Evolutionary conservation across 768 basidiomycete species (phyloP).

Genomic region (Podaxis carcinomalis): DNA sequence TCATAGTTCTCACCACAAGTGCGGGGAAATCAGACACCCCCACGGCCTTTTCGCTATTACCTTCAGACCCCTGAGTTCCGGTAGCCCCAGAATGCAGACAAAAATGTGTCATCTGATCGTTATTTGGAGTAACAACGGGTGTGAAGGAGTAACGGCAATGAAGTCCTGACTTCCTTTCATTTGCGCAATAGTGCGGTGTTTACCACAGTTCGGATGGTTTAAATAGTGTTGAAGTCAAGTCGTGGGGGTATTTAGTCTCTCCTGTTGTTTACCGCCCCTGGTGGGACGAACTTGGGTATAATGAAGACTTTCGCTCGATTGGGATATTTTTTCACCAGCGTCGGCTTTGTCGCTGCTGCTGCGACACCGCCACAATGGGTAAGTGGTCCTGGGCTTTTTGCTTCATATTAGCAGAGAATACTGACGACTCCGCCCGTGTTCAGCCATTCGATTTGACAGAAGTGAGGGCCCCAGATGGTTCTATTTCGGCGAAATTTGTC

Average conservation of each 20-base stretch:
- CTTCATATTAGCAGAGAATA: no score
- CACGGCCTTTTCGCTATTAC: background rate
- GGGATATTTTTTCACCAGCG: background rate
- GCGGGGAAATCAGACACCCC: slow-evolving; percentile 1
- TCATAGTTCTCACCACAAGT: background rate
- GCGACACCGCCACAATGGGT: background rate
- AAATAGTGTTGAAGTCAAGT: background rate
- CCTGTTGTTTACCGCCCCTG: background rate
- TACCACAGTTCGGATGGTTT: background rate
- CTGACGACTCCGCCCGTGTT: background rate
- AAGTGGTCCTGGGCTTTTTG: background rate
- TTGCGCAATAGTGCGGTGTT: background rate
- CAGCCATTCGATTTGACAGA: slow-evolving; percentile 47
- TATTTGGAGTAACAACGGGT: background rate
- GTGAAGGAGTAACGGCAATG: background rate
- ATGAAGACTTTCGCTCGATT: slow-evolving; percentile 4
- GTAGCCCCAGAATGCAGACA: background rate
- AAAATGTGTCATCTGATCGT: background rate
- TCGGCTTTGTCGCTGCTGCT: background rate
- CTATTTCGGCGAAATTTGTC: slow-evolving; percentile 55
- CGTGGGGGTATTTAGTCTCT: background rate
- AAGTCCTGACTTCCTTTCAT: background rate
- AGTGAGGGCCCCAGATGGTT: slow-evolving; percentile 47
- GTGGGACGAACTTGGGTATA: background rate
- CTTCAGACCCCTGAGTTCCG: background rate